phyloP scores from a whole-genome alignment of 192 early-diverging fungal genomes.

The Pilaira anomala region DNA sequence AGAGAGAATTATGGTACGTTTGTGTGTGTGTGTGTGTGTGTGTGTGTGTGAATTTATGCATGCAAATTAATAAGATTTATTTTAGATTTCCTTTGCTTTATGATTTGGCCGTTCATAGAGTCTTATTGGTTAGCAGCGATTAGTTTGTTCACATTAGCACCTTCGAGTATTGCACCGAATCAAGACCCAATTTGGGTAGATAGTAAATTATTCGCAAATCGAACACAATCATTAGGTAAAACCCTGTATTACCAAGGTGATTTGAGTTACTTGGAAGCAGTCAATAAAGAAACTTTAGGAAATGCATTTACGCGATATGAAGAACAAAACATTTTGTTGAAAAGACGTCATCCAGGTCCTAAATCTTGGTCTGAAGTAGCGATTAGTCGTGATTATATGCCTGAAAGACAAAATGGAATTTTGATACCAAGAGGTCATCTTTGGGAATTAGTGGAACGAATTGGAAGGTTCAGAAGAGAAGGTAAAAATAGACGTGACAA shows the following conservation, averaged over 20 bases:
- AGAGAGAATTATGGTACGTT: conserved; percentile 60
- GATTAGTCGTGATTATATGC: conserved; percentile 44
- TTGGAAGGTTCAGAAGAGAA: conserved; percentile 76
- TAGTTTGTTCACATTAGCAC: conserved; percentile 41
- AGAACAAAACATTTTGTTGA: conserved; percentile 66
- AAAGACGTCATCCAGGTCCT: conserved; percentile 35
- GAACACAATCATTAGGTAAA: conserved; percentile 74
- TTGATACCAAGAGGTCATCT: conserved; percentile 57
- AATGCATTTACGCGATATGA: conserved; percentile 70
- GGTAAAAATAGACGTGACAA: conserved; percentile 86
- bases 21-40: not conserved
- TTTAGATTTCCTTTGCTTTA: conserved; percentile 76
- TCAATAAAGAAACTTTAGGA: conserved; percentile 81
- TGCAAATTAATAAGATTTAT: not conserved
- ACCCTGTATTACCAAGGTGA: conserved; percentile 83
- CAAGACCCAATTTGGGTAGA: conserved; percentile 59
- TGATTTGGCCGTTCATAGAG: conserved; percentile 87
- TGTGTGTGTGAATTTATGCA: not conserved
- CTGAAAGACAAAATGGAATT: conserved; percentile 41
- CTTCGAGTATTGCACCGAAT: conserved; percentile 12
- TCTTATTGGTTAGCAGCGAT: conserved; percentile 76
- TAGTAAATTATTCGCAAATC: conserved; percentile 64
- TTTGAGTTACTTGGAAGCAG: conserved; percentile 73
- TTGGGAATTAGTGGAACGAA: conserved; percentile 79
- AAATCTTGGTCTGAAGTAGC: conserved; percentile 48